These are phyloP conservation scores for Barnettozyma botsteinii DNA, from an alignment of 805 yeast species.

Conservation along the genomic window DNA sequence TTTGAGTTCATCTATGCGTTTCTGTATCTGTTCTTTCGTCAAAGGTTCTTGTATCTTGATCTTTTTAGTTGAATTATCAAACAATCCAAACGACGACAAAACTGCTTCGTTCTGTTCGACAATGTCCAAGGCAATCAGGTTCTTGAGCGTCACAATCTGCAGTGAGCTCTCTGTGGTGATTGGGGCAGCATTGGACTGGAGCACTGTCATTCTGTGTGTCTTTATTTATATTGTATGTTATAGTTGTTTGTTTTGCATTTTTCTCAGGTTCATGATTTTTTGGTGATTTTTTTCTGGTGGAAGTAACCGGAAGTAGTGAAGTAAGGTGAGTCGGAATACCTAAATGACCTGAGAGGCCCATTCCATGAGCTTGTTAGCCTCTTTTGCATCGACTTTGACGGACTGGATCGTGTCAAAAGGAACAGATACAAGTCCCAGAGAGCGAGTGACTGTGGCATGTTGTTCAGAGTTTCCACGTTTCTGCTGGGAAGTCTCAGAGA, in stretches of 20 bases:
- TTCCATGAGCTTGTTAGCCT: conserved; percentile 16
- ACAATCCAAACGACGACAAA: conserved; percentile 16
- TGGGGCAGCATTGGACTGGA: conserved; percentile 20
- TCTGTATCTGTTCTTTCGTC: conserved; percentile 10
- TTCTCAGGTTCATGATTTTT: too few relatives aligned
- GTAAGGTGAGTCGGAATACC: neutral
- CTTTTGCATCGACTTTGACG: conserved; percentile 15
- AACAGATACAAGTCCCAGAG: conserved; percentile 23
- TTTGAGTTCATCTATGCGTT: conserved; percentile 8
- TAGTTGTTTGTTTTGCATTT: neutral
- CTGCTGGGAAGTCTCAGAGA: conserved; percentile 11
- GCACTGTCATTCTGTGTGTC: conserved; percentile 14
- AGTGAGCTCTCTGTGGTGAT: conserved; percentile 11
- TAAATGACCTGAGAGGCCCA: conserved; percentile 14
- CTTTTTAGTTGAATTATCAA: conserved; percentile 14
- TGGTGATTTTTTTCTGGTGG: neutral
- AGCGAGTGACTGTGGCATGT: neutral
- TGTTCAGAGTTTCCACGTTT: conserved; percentile 1
- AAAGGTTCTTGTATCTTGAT: neutral
- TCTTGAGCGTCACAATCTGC: conserved; percentile 24
- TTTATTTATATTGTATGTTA: neutral
- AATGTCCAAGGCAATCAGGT: conserved; percentile 22
- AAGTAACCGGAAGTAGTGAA: neutral
- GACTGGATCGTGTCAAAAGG: conserved; percentile 14
- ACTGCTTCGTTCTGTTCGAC: conserved; percentile 23